Percentiles rank a stretch among this genome's conserved stretches.
These are phyloP conservation scores for Diplodia sapinea DNA, from an alignment of 2,329 filamentous ascomycete genomes.

Conservation along the genomic window DNA sequence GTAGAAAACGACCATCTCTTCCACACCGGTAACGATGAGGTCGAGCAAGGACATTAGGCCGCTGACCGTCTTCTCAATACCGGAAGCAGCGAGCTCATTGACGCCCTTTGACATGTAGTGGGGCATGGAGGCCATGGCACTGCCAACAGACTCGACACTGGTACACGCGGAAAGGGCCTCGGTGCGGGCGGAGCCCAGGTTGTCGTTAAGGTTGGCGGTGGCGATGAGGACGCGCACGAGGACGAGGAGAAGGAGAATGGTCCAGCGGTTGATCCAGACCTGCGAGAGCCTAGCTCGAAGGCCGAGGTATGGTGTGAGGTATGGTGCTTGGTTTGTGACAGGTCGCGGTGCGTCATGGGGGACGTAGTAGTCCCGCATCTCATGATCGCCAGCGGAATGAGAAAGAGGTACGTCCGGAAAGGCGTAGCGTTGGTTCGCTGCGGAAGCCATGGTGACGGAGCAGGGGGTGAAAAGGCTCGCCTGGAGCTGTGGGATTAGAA, in stretches of 20 bases:
- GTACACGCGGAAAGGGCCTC: constrained; percentile 90
- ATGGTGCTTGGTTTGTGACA: constrained; percentile 67
- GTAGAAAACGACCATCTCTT: constrained; percentile 87
- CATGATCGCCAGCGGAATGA: constrained; percentile 66
- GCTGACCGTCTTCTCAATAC: constrained; percentile 79
- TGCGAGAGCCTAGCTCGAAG: constrained; percentile 89
- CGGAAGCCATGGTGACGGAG: constrained; percentile 52
- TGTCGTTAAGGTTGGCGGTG: constrained; percentile 71
- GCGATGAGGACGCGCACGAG: constrained; percentile 81
- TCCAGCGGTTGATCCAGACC: constrained; percentile 98
- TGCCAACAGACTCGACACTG: constrained; percentile 90
- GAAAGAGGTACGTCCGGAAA: constrained; percentile 63
- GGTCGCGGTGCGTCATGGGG: constrained; percentile 62
- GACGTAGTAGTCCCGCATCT: constrained; percentile 66
- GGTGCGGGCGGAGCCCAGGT: constrained; percentile 75
- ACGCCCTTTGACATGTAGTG: constrained; percentile 90
- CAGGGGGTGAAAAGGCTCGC: constrained; percentile 38
- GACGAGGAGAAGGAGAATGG: constrained; percentile 83
- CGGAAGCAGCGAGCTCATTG: constrained; percentile 80
- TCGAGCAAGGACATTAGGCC: constrained; percentile 80
- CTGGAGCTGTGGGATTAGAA: constrained; percentile 46
- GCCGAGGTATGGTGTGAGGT: constrained; percentile 88
- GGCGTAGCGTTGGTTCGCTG: constrained; percentile 60
- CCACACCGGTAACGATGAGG: constrained; percentile 79
- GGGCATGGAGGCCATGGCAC: constrained; percentile 96